Percentiles rank a stretch among this genome's conserved stretches.
Conservation (phyloP, 2,329 filamentous ascomycete species). For the Diaporthe citrichinensis region DNA sequence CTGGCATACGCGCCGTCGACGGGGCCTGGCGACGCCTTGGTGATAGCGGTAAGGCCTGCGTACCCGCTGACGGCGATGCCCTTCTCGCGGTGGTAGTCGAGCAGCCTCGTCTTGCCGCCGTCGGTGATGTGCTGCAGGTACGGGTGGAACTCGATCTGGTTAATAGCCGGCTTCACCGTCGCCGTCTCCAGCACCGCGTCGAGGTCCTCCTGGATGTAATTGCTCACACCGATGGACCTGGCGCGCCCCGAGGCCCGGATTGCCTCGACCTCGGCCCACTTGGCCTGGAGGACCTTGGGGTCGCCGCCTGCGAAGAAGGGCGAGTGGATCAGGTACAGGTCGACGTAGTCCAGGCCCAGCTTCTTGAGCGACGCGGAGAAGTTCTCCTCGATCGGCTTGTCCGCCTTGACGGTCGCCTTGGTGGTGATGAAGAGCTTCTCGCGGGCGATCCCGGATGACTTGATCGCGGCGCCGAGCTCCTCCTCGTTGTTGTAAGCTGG, state of each 20-base stretch:
- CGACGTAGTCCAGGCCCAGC: constrained; percentile 76
- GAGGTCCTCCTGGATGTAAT: constrained; percentile 71
- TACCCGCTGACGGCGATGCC: constrained; percentile 54
- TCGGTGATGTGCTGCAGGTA: constrained; percentile 69
- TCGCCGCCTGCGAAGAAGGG: constrained; percentile 25
- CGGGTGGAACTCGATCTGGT: constrained; percentile 83
- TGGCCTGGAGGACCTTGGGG: constrained; percentile 64
- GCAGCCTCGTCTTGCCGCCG: constrained; percentile 13
- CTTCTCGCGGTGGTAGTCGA: constrained; percentile 56
- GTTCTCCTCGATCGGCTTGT: constrained; percentile 58
- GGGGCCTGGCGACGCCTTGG: constrained; percentile 53
- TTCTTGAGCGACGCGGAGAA: constrained; percentile 71
- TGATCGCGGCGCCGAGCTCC: constrained; percentile 40
- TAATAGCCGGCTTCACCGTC: constrained; percentile 73
- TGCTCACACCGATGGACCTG: constrained; percentile 79
- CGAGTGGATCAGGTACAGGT: constrained; percentile 51
- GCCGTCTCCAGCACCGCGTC: constrained; percentile 68
- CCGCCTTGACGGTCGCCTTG: constrained; percentile 35
- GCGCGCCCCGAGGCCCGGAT: constrained; percentile 75
- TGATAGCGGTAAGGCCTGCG: constrained; percentile 47
- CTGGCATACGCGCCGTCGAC: constrained; percentile 53
- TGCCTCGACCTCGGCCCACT: constrained; percentile 70
- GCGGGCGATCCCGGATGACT: constrained; percentile 23
- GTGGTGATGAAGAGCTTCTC: constrained; percentile 40
- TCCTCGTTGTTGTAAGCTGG: constrained; percentile 39